Base-by-base conservation (phyloP, 805 yeast species). In the Saturnispora saitoi region DNA sequence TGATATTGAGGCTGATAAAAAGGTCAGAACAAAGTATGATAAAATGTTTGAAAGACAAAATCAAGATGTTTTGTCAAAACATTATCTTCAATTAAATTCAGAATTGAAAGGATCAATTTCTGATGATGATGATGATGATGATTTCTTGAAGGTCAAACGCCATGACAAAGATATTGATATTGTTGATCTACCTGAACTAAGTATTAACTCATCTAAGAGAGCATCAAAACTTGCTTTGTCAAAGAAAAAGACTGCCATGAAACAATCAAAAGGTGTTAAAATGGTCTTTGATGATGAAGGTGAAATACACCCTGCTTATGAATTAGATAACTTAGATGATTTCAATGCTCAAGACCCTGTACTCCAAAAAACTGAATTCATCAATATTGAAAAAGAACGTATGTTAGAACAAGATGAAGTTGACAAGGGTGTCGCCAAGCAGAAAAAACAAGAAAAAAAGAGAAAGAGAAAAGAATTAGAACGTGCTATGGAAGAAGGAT, bases 211-310 rank as follows among this genome's bases (percentile, higher is more conserved):
- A 0, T 91, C 98, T 1, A 93, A 85, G 61, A 77, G 99, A 57
- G 82, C 83, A 4, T 80, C 79, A 39, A 93, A 87, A 72, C 81
- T 78, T 56, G 97, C 97, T 0, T 70, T 90, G 32, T 86, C 96
- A 11, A 89, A 86, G 70, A 93, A 91, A 63, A 76, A 78, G 36
- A 77, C 89, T 2, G 56, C 80, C 22, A 69, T 80, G 42, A 62
- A 72, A 12, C 45, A 47, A 29, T 76, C 76, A 53, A 76, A 78
- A 49, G 83, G 96, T 15, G 79, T 84, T 19, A 93, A 89, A 63
- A 64, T 91, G 56, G 73, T 77, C 48, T 93, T 91, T 61, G 99
- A 93, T 61, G 99, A 93, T 53, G 97, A 91, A 3, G 99, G 99
- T 26, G 74, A 72, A 4, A 83, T 98, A 0, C 98, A 91, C 65